phyloP scores from a whole-genome alignment of 2,329 filamentous ascomycete species.

The Paraphaeosphaeria minitans region DNA sequence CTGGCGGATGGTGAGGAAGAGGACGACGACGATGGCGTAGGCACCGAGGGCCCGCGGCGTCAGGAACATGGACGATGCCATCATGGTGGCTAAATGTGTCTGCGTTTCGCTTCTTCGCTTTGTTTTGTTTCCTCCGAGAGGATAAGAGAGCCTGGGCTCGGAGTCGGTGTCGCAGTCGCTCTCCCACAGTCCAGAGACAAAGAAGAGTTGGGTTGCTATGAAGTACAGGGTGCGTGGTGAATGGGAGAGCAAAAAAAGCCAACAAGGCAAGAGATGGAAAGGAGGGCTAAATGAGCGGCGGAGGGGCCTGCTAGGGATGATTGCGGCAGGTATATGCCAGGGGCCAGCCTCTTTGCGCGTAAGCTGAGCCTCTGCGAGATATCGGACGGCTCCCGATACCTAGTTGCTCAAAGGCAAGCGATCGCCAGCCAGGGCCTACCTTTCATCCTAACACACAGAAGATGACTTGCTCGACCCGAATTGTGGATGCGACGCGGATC shows the following conservation, averaged over 20 bases:
- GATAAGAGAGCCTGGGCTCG: neutral
- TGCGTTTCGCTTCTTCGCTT: neutral
- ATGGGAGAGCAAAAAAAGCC: neutral
- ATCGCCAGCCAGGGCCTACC: neutral
- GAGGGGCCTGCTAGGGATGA: slow-evolving; percentile 8
- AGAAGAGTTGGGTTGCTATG: neutral
- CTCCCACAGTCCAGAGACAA: neutral
- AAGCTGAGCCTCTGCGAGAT: neutral
- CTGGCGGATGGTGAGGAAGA: slow-evolving; percentile 9
- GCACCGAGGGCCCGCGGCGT: slow-evolving; percentile 5
- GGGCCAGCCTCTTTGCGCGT: neutral
- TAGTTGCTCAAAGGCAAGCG: neutral
- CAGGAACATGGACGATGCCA: slow-evolving; percentile 8
- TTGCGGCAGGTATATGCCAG: slow-evolving; percentile 5
- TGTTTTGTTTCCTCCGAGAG: neutral
- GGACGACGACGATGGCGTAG: slow-evolving; percentile 7
- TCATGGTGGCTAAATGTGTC: neutral
- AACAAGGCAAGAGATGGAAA: neutral
- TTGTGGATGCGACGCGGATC: neutral
- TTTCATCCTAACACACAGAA: neutral
- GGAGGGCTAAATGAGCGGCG: slow-evolving; percentile 3
- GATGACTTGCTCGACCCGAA: neutral
- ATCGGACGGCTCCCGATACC: neutral
- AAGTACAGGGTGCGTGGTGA: neutral
- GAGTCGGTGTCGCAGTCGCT: neutral